Evolutionary conservation across 176 grass and related monocot species (phyloP).

Genomic region (Otatea glauca): DNA sequence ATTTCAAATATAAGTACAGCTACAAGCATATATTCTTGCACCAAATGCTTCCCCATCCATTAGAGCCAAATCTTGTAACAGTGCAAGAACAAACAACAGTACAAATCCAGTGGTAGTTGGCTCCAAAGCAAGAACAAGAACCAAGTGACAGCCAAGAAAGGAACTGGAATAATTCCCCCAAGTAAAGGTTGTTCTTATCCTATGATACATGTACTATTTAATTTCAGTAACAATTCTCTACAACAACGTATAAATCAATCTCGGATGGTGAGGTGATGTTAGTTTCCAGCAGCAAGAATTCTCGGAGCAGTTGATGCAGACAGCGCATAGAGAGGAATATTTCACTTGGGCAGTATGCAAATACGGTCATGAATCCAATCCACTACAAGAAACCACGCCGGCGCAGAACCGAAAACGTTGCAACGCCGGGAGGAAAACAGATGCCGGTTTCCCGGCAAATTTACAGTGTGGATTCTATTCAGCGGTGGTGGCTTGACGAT

Average conservation of each 20-base stretch:
- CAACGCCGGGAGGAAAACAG: constrained; percentile 34
- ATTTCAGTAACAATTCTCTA: constrained; percentile 34
- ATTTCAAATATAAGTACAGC: neutral
- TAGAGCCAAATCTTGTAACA: constrained; percentile 10
- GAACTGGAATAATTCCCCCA: constrained; percentile 42
- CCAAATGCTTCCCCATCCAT: constrained; percentile 23
- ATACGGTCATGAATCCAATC: constrained; percentile 44
- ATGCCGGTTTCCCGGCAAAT: constrained; percentile 45
- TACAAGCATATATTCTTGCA: constrained; percentile 18
- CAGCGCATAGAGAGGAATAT: constrained; percentile 11
- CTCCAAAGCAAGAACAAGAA: constrained; percentile 44
- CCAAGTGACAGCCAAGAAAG: constrained; percentile 42
- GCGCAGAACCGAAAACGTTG: constrained; percentile 47
- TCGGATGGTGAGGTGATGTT: constrained; percentile 30
- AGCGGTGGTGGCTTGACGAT: constrained; percentile 42
- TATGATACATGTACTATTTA: constrained; percentile 18
- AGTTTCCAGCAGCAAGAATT: constrained; percentile 6
- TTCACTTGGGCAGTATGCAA: constrained; percentile 37
- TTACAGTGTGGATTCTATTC: constrained; percentile 52
- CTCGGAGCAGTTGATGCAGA: neutral
- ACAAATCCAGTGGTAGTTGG: constrained; percentile 41
- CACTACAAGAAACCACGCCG: constrained; percentile 54
- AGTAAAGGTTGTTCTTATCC: constrained; percentile 21
- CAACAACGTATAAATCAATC: constrained; percentile 41
- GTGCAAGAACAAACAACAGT: constrained; percentile 36